These are phyloP conservation scores for Protomyces arabidopsidicola DNA, from an alignment of 1,139 yeast genomes.

Conservation along the genomic window DNA sequence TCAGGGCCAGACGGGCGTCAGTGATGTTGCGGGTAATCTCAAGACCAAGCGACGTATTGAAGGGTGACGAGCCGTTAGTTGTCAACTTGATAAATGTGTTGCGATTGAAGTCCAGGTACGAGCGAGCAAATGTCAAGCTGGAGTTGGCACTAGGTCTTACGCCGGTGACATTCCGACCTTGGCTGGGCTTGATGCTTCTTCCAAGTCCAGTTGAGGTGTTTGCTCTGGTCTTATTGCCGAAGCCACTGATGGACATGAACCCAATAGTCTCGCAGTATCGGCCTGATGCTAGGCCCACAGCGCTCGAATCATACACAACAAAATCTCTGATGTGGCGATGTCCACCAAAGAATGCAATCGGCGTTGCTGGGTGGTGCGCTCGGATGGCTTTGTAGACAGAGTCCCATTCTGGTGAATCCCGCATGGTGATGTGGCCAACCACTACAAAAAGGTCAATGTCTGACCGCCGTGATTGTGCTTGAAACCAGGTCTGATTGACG, in stretches of 20 bases:
- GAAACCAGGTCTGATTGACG: conserved; percentile 61
- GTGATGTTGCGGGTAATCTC: conserved; percentile 48
- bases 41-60: conserved; percentile 52
- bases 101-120: conserved; percentile 63
- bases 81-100: conserved; percentile 66
- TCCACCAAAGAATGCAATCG: conserved; percentile 88
- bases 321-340: conserved; percentile 92
- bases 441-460: conserved; percentile 55
- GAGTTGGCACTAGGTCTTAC: conserved; percentile 25
- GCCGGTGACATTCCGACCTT: conserved; percentile 25
- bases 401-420: conserved; percentile 56
- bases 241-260: conserved; percentile 59
- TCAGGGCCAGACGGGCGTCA: conserved; percentile 48
- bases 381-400: conserved; percentile 51
- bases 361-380: conserved; percentile 52
- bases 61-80: conserved; percentile 37
- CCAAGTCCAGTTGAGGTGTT: background rate
- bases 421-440: conserved; percentile 79
- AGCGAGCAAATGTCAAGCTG: conserved; percentile 27
- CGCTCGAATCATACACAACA: conserved; percentile 56
- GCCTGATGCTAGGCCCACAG: conserved; percentile 84
- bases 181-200: conserved; percentile 19
- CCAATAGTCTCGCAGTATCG: conserved; percentile 91
- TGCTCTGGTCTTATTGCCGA: conserved; percentile 31
- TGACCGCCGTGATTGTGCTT: conserved; percentile 46